Base-by-base conservation (phyloP, 352 stramenopile species). In the Hyaloperonospora arabidopsidis region DNA sequence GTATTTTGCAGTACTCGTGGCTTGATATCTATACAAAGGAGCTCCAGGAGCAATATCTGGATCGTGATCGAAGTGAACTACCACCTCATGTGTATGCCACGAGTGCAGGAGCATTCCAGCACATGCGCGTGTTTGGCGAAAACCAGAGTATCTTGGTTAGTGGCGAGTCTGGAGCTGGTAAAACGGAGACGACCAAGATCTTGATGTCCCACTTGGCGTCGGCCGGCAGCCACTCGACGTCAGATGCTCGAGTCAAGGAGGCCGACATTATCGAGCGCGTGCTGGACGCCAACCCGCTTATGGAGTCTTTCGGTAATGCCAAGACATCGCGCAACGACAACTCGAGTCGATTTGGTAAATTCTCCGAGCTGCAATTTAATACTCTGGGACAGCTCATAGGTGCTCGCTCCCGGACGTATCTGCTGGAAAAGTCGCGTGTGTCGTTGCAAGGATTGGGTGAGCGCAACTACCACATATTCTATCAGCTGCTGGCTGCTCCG, bases 401-500 rank as follows among this genome's bases (percentile, higher is more conserved):
- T 21, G 86, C 84, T 25, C 69, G 71, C 12, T 90, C 80, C 25
- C 78, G 84, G 46, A 94, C 85, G 34, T 95, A 93, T 57, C 49
- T 95, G 60, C 69, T 95, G 19, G 85, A 95, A 61, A 95, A 95
- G 57, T 87, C 80, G 28, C 79, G 84, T 28, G 95, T 79, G 59
- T 98, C 55, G 67, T 92, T 76, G 28, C 94, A 98, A 70, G 83
- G 79, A n/a, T 50, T 87, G 43, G 88, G 87, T 13, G 96, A 99
- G 68, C 76, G 96, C 46, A 99, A 98, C 74, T 99, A 98, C 80
- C 96, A 99, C 72, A 97, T 99, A 49, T 99, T 99, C 66, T 99
- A 99, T 76, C 87, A 98, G 59, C 62, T 99, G 29, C 67, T 93
- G 10, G 78, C 80, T 14, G 72, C 79, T 0, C 63, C 67, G 0